These are phyloP conservation scores for Coniochaeta pulveracea DNA, from an alignment of 2,329 filamentous ascomycete species.

Conservation along the genomic window DNA sequence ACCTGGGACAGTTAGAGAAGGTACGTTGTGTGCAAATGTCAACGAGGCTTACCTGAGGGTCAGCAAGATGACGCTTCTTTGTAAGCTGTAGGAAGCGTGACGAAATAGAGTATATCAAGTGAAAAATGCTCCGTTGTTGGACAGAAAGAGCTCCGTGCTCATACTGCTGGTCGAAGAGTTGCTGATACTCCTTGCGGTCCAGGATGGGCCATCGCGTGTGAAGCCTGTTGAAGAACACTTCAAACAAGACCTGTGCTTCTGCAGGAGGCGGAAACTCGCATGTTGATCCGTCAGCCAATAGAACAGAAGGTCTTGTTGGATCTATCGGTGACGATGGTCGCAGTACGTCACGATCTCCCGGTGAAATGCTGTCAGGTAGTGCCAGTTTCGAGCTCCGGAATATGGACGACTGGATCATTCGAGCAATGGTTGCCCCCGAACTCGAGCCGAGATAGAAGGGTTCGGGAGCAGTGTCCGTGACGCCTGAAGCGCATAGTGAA, in stretches of 20 bases:
- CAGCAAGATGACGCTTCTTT: slow-evolving; percentile 13
- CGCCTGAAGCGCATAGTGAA: slow-evolving; percentile 14
- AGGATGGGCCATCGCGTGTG: slow-evolving; percentile 16
- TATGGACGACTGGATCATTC: slow-evolving; percentile 16
- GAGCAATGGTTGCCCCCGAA: slow-evolving; percentile 15
- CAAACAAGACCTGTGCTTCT: slow-evolving; percentile 12
- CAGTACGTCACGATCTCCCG: background rate
- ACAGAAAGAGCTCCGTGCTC: slow-evolving; percentile 10
- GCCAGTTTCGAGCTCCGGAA: slow-evolving; percentile 10
- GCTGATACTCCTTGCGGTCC: slow-evolving; percentile 11
- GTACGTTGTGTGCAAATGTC: background rate
- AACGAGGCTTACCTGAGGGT: slow-evolving; percentile 12
- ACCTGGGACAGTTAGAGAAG: background rate
- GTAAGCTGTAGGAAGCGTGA: slow-evolving; percentile 15
- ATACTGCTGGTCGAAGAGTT: slow-evolving; percentile 11
- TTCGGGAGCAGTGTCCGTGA: slow-evolving; percentile 12
- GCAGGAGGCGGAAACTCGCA: slow-evolving; percentile 9
- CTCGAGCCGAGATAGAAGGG: slow-evolving; percentile 16
- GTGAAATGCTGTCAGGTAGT: background rate
- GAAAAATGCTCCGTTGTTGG: slow-evolving; percentile 14
- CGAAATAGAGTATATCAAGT: slow-evolving; percentile 15
- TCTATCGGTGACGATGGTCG: slow-evolving; percentile 3
- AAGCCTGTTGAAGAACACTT: slow-evolving; percentile 15
- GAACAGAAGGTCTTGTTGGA: background rate
- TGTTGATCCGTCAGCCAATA: background rate